Conservation (phyloP, 352 stramenopile species). For the Pythium brassicae region DNA sequence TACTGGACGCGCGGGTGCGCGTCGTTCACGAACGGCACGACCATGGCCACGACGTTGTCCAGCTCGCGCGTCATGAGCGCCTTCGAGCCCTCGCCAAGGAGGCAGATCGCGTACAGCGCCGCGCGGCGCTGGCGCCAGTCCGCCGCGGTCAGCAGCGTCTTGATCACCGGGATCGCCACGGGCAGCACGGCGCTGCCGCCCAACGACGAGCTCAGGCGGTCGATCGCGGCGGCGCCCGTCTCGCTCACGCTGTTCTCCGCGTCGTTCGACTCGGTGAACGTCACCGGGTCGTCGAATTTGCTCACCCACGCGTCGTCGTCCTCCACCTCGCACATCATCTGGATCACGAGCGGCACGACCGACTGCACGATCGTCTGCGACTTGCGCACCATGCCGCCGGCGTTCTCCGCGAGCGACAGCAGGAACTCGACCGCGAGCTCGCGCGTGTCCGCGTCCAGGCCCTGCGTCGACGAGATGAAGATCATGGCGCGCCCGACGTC, state of each 20-base stretch:
- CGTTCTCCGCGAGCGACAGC: slow-evolving; percentile 75
- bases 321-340: slow-evolving; percentile 79
- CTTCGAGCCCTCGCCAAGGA: slow-evolving; percentile 78
- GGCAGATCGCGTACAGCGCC: slow-evolving; percentile 69
- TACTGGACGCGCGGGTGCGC: slow-evolving; percentile 78
- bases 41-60: slow-evolving; percentile 66
- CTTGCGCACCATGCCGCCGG: slow-evolving; percentile 81
- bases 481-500: slow-evolving; percentile 77
- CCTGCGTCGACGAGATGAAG: slow-evolving; percentile 60
- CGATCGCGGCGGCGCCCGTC: slow-evolving; percentile 67
- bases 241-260: slow-evolving; percentile 67
- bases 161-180: slow-evolving; percentile 73
- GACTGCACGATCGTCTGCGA: slow-evolving; percentile 51
- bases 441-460: slow-evolving; percentile 66
- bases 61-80: slow-evolving; percentile 74
- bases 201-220: slow-evolving; percentile 67
- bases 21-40: slow-evolving; percentile 66
- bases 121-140: slow-evolving; percentile 77
- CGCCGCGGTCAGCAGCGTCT: slow-evolving; percentile 45
- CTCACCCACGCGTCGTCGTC: slow-evolving; percentile 65
- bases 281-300: slow-evolving; percentile 82
- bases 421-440: slow-evolving; percentile 82
- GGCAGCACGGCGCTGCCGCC: slow-evolving; percentile 72
- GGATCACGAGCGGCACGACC: slow-evolving; percentile 68
- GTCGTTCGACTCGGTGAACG: slow-evolving; percentile 58